Evolutionary conservation across 2,329 filamentous ascomycete genomes (phyloP), one percentile per base, ranked within the genome.

Genomic region (Coleophoma crateriformis): DNA sequence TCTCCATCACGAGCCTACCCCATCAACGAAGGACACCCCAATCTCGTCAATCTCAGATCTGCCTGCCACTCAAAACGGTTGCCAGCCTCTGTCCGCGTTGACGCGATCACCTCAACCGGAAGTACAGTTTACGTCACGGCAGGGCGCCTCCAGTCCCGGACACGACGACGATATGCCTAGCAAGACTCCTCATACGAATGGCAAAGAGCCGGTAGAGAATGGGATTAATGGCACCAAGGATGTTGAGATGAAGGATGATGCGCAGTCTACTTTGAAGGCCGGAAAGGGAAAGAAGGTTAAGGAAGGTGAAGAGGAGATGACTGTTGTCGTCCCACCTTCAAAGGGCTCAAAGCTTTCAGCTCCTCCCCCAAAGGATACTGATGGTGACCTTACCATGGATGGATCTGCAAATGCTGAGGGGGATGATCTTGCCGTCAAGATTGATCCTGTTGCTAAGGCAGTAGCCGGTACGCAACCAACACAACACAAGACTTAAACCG

Each of bases 231-330:
- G 80, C 57, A 80, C 79, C 54, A 79, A 86, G 61, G 85, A 89
- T 67, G 77, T 83, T 61, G 84, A 88, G 64, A 86, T 85, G 81
- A 84, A 80, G 67, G 82, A 86, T 64, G 78, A 80, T 68, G 71
- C 70, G 64, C 67, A 72, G 61, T 76, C 78, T 66, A 71, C 72
- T 63, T 71, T 77, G 61, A 87, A 87, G 73, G 71, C 67, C 60
- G 69, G 73, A 63, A 85, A 84, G 71, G 78, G 77, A 61, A 85
- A 85, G 73, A 82, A 82, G 71, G 64, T 66, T 17, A 84, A 83
- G 68, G 83, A 90, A 63, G 84, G 78, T 62, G 85, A 88, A 60
- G 84, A 84, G 51, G 85, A 89, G 73, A 90, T 90, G 85, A 90
- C 86, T 46, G 85, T 90, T 57, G 86, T 90, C 61, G 85, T 90